phyloP scores from a whole-genome alignment of 306 rosid species.

The Cicer cuneatum region DNA sequence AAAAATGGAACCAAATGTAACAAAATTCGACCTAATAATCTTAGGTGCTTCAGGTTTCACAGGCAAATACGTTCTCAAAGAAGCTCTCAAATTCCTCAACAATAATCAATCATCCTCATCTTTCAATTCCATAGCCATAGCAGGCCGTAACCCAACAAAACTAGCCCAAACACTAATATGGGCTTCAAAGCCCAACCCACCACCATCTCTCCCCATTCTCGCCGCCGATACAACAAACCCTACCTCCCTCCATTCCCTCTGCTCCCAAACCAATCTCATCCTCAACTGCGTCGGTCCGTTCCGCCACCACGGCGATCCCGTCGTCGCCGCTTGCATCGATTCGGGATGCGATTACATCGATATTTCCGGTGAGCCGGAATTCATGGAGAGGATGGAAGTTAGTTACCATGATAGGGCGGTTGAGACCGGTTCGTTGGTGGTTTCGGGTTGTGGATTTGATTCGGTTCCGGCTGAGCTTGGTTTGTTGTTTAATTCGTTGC shows the following conservation, averaged over 20 bases:
- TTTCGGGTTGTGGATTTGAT: constrained; percentile 92
- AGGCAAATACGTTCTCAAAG: constrained; percentile 73
- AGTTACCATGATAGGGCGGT: constrained; percentile 50
- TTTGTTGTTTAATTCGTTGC: constrained; percentile 65
- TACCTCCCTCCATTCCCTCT: constrained; percentile 63
- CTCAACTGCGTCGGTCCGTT: constrained; percentile 97
- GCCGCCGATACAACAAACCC: constrained; percentile 67
- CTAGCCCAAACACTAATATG: constrained; percentile 65
- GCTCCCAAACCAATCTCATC: constrained; percentile 62
- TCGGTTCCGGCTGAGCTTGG: constrained; percentile 93
- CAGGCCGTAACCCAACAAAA: constrained; percentile 69
- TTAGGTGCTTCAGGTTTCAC: constrained; percentile 92
- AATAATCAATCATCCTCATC: constrained; percentile 50
- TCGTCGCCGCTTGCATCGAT: constrained; percentile 70
- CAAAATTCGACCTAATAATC: constrained; percentile 60
- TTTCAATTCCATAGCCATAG: constrained; percentile 76
- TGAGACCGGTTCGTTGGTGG: constrained; percentile 65
- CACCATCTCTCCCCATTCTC: constrained; percentile 63
- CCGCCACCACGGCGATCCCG: constrained; percentile 82
- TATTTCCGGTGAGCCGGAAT: constrained; percentile 91
- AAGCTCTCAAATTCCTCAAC: constrained; percentile 77
- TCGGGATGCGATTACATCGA: constrained; percentile 81
- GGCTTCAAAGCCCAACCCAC: constrained; percentile 65
- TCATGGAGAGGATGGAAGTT: constrained; percentile 81
- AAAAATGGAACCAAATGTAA: constrained; percentile 23